Percentiles rank a stretch among this genome's conserved stretches.
phyloP scores from a whole-genome alignment of 345 rosid species.

The Rhodomyrtus tomentosa region DNA sequence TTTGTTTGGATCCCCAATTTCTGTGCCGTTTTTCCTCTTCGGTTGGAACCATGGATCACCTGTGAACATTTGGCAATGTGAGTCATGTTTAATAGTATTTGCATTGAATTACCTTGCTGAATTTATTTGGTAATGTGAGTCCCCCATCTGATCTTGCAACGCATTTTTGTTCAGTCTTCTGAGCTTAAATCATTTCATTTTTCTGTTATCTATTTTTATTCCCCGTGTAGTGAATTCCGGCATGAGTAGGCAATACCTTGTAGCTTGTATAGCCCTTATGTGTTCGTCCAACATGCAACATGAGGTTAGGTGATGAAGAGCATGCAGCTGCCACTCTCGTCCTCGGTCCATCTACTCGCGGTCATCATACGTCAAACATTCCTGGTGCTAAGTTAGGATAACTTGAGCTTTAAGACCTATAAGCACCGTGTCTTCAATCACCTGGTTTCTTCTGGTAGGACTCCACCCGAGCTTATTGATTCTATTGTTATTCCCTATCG shows the following conservation, averaged over 20 bases:
- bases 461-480: neutral
- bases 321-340: neutral
- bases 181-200: neutral
- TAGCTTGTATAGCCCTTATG: neutral
- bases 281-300: no score
- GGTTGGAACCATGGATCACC: neutral
- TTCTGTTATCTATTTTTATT: neutral
- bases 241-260: neutral
- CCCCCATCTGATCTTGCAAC: neutral
- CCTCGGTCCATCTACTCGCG: no score
- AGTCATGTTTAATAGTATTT: neutral
- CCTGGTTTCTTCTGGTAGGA: neutral
- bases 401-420: neutral
- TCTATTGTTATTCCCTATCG: no score
- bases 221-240: neutral
- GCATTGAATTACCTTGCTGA: neutral
- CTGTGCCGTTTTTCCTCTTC: neutral
- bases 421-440: neutral
- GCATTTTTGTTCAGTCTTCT: neutral
- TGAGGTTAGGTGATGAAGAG: no score
- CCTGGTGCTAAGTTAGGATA: neutral
- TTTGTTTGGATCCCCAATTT: neutral
- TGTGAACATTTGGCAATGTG: neutral
- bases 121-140: no score
- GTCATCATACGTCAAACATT: no score